These are phyloP conservation scores for Ophioceras dolichostomum DNA, from an alignment of 2,329 filamentous ascomycete species.

Conservation along the genomic window DNA sequence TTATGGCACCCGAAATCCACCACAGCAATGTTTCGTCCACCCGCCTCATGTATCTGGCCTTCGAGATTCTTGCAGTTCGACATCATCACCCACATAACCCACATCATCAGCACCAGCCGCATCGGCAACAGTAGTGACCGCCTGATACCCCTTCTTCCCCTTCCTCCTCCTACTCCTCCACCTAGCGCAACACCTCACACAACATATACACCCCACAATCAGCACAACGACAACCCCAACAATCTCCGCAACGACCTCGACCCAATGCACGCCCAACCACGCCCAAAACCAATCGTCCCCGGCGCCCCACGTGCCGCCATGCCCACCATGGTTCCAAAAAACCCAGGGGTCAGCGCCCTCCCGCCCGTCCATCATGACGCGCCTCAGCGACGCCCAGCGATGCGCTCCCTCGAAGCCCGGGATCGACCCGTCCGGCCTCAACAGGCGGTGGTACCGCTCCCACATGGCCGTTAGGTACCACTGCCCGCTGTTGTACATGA, in stretches of 20 bases:
- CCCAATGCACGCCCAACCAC: conserved; percentile 11
- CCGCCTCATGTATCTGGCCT: too few relatives aligned
- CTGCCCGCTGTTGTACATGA: conserved; percentile 14
- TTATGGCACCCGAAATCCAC: too few relatives aligned
- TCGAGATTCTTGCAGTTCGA: too few relatives aligned
- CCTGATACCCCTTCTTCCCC: not conserved
- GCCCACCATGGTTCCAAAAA: conserved; percentile 11
- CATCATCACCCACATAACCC: not conserved
- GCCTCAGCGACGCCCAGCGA: conserved; percentile 3
- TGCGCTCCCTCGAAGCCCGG: not conserved
- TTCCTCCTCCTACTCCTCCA: not conserved
- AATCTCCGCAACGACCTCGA: not conserved
- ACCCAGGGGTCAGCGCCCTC: conserved; percentile 10
- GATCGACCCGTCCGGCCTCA: conserved; percentile 4
- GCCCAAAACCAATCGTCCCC: conserved; percentile 13
- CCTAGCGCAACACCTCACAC: not conserved
- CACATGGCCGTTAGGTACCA: conserved; percentile 15
- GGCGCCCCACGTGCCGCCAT: conserved; percentile 13
- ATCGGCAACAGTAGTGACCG: not conserved
- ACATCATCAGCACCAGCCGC: too few relatives aligned
- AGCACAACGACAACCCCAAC: not conserved
- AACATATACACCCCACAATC: not conserved
- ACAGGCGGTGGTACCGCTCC: conserved; percentile 11
- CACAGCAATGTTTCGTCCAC: too few relatives aligned
- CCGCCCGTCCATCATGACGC: conserved; percentile 13